phyloP scores from a whole-genome alignment of 257 asterid genomes.

The Linderniella brevidens region DNA sequence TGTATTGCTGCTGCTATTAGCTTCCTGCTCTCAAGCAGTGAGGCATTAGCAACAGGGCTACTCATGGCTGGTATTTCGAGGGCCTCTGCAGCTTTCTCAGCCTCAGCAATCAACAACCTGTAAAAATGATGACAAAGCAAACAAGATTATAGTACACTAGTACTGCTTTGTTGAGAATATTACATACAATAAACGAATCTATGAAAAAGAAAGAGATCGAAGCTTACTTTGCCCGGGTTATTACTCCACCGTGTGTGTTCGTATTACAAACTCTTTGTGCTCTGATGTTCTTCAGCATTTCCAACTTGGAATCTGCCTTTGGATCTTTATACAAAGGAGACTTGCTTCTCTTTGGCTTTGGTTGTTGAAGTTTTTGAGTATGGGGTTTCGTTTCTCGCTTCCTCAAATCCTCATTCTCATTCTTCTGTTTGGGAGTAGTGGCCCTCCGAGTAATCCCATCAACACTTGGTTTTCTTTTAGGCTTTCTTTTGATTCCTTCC shows the following conservation, averaged over 20 bases:
- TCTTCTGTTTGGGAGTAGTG: conserved; percentile 21
- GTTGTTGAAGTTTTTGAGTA: conserved; percentile 13
- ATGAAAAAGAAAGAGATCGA: no score
- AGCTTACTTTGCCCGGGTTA: conserved; percentile 65
- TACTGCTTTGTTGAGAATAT: no score
- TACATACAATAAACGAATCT: background rate
- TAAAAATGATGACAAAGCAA: conserved; percentile 3
- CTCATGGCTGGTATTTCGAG: conserved; percentile 57
- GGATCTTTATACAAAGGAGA: conserved; percentile 68
- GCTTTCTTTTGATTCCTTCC: conserved; percentile 41
- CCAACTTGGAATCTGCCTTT: conserved; percentile 51
- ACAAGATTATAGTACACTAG: background rate
- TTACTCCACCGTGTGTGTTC: conserved; percentile 36
- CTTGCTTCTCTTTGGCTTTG: conserved; percentile 22
- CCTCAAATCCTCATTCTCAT: conserved; percentile 15
- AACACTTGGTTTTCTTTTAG: conserved; percentile 32
- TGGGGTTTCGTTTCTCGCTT: conserved; percentile 20
- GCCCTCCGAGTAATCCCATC: conserved; percentile 27
- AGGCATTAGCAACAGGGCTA: conserved; percentile 52
- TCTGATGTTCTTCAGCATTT: conserved; percentile 64
- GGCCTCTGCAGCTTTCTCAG: conserved; percentile 78
- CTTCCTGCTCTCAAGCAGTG: conserved; percentile 54
- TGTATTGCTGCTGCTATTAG: conserved; percentile 63
- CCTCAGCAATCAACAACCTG: conserved; percentile 83
- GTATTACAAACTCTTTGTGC: conserved; percentile 46